Evolutionary conservation across 2,329 filamentous ascomycete genomes (phyloP).

Genomic region (Fusarium sp.): DNA sequence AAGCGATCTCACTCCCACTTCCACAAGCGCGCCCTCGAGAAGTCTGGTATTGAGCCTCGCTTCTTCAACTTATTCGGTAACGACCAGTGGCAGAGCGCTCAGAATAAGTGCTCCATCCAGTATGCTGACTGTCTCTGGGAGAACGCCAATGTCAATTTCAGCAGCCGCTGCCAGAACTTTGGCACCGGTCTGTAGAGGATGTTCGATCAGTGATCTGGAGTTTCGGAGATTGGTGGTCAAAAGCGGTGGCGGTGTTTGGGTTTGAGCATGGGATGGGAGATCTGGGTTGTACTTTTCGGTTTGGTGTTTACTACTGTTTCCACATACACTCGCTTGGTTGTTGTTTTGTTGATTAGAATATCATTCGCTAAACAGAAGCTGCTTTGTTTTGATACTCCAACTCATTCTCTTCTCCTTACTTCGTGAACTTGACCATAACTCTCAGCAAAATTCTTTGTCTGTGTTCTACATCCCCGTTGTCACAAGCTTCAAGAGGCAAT

Average conservation of each 20-base stretch:
- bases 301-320: conserved; percentile 18
- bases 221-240: not conserved
- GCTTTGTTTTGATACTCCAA: conserved; percentile 14
- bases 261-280: not conserved
- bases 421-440: not conserved
- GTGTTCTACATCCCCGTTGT: not conserved
- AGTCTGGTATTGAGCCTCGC: conserved; percentile 39
- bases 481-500: not conserved
- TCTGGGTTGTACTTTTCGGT: not conserved
- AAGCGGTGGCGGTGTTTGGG: not conserved
- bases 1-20: conserved; percentile 35
- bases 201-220: not conserved
- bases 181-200: conserved; percentile 38
- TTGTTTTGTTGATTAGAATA: conserved; percentile 20
- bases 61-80: conserved; percentile 44
- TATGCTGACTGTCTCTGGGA: conserved; percentile 58
- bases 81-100: conserved; percentile 46
- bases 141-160: conserved; percentile 53
- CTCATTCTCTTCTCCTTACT: not conserved
- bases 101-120: conserved; percentile 59
- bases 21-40: conserved; percentile 41
- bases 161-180: conserved; percentile 53
- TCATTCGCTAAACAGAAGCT: conserved; percentile 32
- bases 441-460: too few relatives aligned
- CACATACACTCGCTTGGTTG: conserved; percentile 26